Evolutionary conservation across 768 basidiomycete genomes (phyloP), one percentile per base, ranked within the genome.

Genomic region (Chalciporus chontae): DNA sequence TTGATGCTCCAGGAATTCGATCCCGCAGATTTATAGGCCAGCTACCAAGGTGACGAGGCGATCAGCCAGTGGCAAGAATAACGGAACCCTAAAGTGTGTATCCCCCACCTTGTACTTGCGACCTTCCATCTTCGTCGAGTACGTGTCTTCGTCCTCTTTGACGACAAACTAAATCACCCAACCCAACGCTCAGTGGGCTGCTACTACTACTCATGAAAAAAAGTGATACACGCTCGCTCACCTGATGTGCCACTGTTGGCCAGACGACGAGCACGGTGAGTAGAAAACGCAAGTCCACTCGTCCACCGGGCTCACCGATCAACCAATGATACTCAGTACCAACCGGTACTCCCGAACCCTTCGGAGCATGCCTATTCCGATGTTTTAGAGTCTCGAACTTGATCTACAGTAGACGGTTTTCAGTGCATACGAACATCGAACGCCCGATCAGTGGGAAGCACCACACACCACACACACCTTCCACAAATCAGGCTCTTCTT

Each of bases 61-160:
- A n/a, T n/a, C n/a, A n/a, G n/a, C n/a, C n/a, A n/a, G n/a, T n/a
- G n/a, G n/a, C n/a, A n/a, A n/a, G n/a, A n/a, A n/a, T n/a, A n/a
- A n/a, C n/a, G n/a, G n/a, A n/a, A n/a, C n/a, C n/a, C n/a, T n/a
- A n/a, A n/a, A n/a, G n/a, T n/a, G n/a, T n/a, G n/a, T n/a, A n/a
- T n/a, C n/a, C 32, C 32, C 32, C 4, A 34, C 58, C 47, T 59
- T 50, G 47, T 54, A 50, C 21, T 47, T 42, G 47, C 17, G 32
- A n/a, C 54, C 57, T 34, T 60, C 18, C 45, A 52, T 57, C 11
- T 40, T 10, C 7, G 32, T 34, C 46, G 37, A 32, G 43, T 42
- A 52, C 31, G 46, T 45, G 36, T 49, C 51, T 23, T 49, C 8
- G 47, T 59, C 54, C 29, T 56, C 49, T 36, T 53, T 48, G 32